phyloP scores from a whole-genome alignment of 768 basidiomycete genomes.

The Candolleomyces efflorescens region DNA sequence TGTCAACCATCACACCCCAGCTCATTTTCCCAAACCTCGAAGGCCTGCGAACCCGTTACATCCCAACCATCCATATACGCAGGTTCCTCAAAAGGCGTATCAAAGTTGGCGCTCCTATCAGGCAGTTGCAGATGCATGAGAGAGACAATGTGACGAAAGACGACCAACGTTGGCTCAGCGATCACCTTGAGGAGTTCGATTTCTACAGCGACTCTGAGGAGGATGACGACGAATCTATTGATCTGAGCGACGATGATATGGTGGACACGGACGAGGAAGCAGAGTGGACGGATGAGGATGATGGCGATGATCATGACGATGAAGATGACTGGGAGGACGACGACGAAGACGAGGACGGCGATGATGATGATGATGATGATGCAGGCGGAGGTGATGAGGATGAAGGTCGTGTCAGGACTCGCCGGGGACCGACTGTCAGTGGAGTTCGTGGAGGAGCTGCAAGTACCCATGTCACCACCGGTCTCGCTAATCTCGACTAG shows the following conservation, averaged over 20 bases:
- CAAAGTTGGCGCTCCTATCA: slow-evolving; percentile 41
- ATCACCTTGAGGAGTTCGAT: slow-evolving; percentile 46
- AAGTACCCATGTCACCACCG: slow-evolving; percentile 1
- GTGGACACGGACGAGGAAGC: slow-evolving; percentile 11
- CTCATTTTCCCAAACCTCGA: slow-evolving; percentile 47
- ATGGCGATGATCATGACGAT: slow-evolving; percentile 29
- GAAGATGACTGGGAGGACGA: slow-evolving; percentile 27
- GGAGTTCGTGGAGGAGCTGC: slow-evolving; percentile 2
- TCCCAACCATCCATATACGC: slow-evolving; percentile 38
- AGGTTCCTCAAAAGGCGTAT: slow-evolving; percentile 40
- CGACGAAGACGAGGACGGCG: slow-evolving; percentile 14
- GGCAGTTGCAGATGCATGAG: slow-evolving; percentile 42
- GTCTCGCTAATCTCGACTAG: slow-evolving; percentile 1
- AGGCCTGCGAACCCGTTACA: slow-evolving; percentile 29
- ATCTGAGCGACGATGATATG: slow-evolving; percentile 39
- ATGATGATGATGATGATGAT: not conserved
- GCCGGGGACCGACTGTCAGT: not conserved
- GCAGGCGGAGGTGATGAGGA: not conserved
- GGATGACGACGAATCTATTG: slow-evolving; percentile 23
- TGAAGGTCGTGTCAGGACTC: not conserved
- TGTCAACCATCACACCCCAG: slow-evolving; percentile 5
- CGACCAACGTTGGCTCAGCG: slow-evolving; percentile 49
- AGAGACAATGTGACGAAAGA: slow-evolving; percentile 34
- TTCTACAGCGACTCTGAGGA: slow-evolving; percentile 53
- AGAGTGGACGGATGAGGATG: slow-evolving; percentile 28